Conservation (phyloP, 73 alveolate species). For the Paramecium tetraurelia region DNA sequence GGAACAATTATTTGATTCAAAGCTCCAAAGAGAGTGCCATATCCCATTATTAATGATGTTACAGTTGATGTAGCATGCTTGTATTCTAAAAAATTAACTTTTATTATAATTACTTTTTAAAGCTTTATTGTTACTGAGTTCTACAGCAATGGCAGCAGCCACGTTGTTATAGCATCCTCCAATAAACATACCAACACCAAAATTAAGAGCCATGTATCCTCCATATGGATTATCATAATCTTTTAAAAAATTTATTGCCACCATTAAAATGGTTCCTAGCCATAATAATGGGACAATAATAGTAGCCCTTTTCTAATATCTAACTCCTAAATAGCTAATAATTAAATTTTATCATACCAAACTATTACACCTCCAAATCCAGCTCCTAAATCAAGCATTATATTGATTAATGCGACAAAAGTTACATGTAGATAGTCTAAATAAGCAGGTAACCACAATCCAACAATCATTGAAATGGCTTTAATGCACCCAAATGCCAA, state of each 20-base stretch:
- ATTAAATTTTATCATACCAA: neutral
- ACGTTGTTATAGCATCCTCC: constrained; percentile 33
- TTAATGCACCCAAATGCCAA: constrained; percentile 33
- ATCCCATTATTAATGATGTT: constrained; percentile 11
- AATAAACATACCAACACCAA: neutral
- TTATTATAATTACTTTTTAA: neutral
- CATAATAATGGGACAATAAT: neutral
- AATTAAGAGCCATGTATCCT: neutral
- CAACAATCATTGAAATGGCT: neutral
- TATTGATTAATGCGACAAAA: neutral
- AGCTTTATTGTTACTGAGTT: constrained; percentile 24
- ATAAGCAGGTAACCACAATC: constrained; percentile 32
- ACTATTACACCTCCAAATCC: constrained; percentile 2
- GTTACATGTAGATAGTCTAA: neutral
- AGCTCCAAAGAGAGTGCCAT: constrained; percentile 30
- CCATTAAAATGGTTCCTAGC: constrained; percentile 39
- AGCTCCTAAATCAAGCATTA: constrained; percentile 28
- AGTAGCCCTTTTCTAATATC: neutral
- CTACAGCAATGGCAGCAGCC: constrained; percentile 37
- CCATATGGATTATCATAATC: neutral
- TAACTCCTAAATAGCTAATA: neutral
- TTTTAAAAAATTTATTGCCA: neutral
- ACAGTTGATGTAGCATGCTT: neutral
- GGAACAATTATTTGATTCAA: neutral
- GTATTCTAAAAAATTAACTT: neutral